Evolutionary conservation across 768 basidiomycete species (phyloP).

Genomic region (Rhodotorula taiwanensis): DNA sequence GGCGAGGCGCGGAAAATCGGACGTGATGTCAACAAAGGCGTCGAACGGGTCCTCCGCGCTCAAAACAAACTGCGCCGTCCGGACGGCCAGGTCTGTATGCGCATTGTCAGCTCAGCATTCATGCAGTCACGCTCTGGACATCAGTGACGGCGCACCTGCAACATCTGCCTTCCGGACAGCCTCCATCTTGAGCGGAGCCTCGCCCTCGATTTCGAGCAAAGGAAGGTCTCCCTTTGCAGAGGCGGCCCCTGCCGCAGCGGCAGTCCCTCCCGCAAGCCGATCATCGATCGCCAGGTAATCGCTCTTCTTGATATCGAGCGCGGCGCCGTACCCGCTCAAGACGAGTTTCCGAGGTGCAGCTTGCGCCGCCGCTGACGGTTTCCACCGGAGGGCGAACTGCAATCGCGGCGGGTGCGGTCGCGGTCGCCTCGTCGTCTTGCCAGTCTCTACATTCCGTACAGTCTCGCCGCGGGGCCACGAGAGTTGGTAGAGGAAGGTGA

Average conservation of each 20-base stretch:
- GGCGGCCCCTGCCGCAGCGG: background rate
- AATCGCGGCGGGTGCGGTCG: slow-evolving; percentile 38
- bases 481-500: slow-evolving; percentile 52
- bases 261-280: slow-evolving; percentile 46
- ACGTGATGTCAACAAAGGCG: slow-evolving; percentile 16
- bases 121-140: too few relatives aligned
- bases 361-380: background rate
- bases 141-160: slow-evolving; percentile 45
- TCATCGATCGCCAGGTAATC: slow-evolving; percentile 95
- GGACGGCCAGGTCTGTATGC: slow-evolving; percentile 17
- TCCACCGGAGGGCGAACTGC: slow-evolving; percentile 33
- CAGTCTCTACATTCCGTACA: slow-evolving; percentile 44
- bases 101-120: too few relatives aligned
- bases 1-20: slow-evolving; percentile 28
- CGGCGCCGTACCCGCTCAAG: slow-evolving; percentile 83
- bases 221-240: too few relatives aligned
- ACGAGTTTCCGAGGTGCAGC: slow-evolving; percentile 7
- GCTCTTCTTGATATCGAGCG: slow-evolving; percentile 89
- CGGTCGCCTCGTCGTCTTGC: slow-evolving; percentile 50
- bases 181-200: slow-evolving; percentile 2
- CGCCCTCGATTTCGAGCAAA: background rate
- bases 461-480: slow-evolving; percentile 1
- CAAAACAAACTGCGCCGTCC: slow-evolving; percentile 20
- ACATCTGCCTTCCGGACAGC: slow-evolving; percentile 56
- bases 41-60: slow-evolving; percentile 8